These are phyloP conservation scores for Oryza glumipatula DNA, from an alignment of 176 grass and related monocot genomes.

Conservation along the genomic window DNA sequence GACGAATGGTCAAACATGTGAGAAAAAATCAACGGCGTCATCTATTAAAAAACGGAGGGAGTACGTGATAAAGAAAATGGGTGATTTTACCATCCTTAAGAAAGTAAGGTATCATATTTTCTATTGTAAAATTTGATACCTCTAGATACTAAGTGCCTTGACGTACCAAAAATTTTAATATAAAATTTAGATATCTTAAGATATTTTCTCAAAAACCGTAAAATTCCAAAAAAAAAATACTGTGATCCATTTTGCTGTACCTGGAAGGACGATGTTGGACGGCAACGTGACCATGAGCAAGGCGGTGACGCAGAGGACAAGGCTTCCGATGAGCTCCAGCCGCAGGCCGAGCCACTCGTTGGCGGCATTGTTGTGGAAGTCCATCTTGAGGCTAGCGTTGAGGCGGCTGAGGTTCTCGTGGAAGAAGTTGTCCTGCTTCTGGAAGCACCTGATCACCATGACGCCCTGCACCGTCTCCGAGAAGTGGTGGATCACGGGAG, in stretches of 20 bases:
- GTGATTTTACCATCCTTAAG: no score
- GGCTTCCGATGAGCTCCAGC: conserved; percentile 78
- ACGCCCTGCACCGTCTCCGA: conserved; percentile 96
- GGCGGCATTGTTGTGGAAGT: conserved; percentile 96
- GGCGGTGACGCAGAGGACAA: conserved; percentile 81
- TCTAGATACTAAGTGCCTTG: no score
- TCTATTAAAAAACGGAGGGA: no score
- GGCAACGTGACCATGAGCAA: conserved; percentile 95
- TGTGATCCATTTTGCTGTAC: conserved; percentile 24
- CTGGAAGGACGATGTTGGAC: conserved; percentile 68
- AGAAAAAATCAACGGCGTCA: no score
- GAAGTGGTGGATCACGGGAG: conserved; percentile 98
- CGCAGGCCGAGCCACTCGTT: conserved; percentile 97
- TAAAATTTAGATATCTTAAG: no score
- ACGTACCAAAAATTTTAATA: no score
- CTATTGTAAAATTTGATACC: no score
- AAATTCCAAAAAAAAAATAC: neutral
- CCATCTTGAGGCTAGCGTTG: conserved; percentile 93
- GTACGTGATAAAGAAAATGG: neutral
- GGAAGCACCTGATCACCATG: conserved; percentile 91
- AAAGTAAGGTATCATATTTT: no score
- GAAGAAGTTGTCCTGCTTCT: conserved; percentile 68
- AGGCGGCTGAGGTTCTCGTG: conserved; percentile 80
- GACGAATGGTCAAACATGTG: no score
- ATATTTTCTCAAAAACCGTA: no score